Base-by-base conservation (phyloP, 257 asterid genomes). In the Forsythia viridissima region DNA sequence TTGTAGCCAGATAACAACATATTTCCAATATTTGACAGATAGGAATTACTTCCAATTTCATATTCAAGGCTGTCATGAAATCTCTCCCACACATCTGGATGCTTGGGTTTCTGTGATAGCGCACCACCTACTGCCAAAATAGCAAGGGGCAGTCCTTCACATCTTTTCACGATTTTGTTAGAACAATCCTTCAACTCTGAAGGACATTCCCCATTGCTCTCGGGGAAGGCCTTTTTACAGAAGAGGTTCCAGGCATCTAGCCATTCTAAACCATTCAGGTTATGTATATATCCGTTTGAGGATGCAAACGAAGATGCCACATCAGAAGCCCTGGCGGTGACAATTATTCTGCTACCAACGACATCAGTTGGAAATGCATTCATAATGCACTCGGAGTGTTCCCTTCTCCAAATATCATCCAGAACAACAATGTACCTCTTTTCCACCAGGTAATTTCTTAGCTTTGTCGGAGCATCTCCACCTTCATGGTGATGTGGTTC, bases 91-190 rank as follows among this genome's bases (percentile, higher is more conserved):
- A 24, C 80, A 42, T 69, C 52, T 5, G 41, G 74, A 76, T 4
- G 34, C 34, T 42, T 77, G 0, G 34, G 72, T 46, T 83, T 87
- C 34, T 81, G 77, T 4, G 86, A 82, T 43, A 89, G 80, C 4
- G 85, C 87, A 57, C 82, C 82, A 3, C 79, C 88, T 37, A 87
- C 75, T 1, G 91, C 87, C 38, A 85, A 76, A 42, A 89, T 79
- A 13, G 87, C 89, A 3, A 86, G 74, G 1, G 92, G 89, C 59
- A 87, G 55, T 3, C 91, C 90, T 71, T 86, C 87, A 18, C 93
- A 89, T 75, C 70, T 77, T 42, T 24, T 13, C 10, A 70, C 84
- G 0, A 87, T 79, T 39, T 18, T 40, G 6, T 0, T n/a, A 24
- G 87, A 82, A 63, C 65, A 38, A 8, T 55, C 61, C 59, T 83